Evolutionary conservation across 768 basidiomycete species (phyloP).

Genomic region (Phanerochaete sordida): DNA sequence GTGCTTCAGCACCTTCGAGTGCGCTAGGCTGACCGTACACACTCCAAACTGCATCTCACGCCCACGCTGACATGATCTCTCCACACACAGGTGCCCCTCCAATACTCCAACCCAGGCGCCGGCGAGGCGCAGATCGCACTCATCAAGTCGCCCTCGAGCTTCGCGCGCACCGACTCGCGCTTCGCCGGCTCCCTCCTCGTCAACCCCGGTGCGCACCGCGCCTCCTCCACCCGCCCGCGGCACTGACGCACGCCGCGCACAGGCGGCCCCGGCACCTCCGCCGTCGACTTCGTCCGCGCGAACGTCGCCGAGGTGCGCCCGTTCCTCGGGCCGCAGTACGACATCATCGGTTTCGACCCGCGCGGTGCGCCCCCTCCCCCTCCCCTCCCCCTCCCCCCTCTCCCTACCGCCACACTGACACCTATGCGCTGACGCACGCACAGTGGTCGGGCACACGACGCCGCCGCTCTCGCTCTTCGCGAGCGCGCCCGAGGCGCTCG

Average conservation of each 20-base stretch:
- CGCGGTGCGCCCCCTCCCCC: too few relatives aligned
- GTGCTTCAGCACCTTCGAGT: conserved; percentile 6
- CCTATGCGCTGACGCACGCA: too few relatives aligned
- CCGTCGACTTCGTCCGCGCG: conserved; percentile 16
- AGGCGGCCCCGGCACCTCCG: conserved; percentile 25
- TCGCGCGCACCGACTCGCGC: background rate
- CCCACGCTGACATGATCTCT: background rate
- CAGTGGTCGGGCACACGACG: background rate
- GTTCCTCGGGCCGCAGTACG: conserved; percentile 20
- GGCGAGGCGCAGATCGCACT: conserved; percentile 29
- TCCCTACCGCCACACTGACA: too few relatives aligned
- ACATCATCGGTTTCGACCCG: conserved; percentile 28
- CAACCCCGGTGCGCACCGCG: conserved; percentile 15
- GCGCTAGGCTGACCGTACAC: background rate
- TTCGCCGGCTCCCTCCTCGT: conserved; percentile 1
- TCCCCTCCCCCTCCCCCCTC: too few relatives aligned
- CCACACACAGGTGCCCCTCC: conserved; percentile 27
- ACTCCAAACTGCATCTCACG: background rate
- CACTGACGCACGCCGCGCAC: too few relatives aligned
- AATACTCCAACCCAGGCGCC: conserved; percentile 26
- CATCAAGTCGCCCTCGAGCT: conserved; percentile 20
- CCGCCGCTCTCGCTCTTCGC: background rate
- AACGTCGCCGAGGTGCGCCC: conserved; percentile 2
- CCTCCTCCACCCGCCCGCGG: background rate
- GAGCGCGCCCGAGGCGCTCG: background rate